Evolutionary conservation across 1,284 basidiomycete species (phyloP).

Genomic region (Sparassis latifolia): DNA sequence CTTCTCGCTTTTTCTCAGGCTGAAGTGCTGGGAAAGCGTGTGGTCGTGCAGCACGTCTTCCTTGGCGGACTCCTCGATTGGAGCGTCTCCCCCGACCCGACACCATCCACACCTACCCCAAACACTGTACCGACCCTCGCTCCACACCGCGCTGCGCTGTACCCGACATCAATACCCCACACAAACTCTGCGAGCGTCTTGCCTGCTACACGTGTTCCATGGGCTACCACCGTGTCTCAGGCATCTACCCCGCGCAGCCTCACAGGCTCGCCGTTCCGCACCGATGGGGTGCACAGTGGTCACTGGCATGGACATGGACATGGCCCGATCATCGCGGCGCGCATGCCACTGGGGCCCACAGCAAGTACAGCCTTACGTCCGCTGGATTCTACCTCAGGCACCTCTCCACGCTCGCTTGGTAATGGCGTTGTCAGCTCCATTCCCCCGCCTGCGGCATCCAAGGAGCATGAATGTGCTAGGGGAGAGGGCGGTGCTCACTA

Average conservation of each 20-base stretch:
- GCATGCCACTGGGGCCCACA: constrained; percentile 19
- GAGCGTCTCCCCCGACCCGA: constrained; percentile 27
- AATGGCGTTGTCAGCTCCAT: too few species aligned
- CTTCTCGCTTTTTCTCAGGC: constrained; percentile 37
- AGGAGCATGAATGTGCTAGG: too few species aligned
- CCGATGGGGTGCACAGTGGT: too few species aligned
- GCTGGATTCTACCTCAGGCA: background rate
- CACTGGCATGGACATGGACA: too few species aligned
- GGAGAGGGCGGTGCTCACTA: too few species aligned
- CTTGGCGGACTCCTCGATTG: constrained; percentile 78
- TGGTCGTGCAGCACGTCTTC: constrained; percentile 93
- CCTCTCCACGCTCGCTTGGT: too few species aligned
- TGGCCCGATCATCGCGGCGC: constrained; percentile 3
- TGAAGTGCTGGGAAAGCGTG: constrained; percentile 93
- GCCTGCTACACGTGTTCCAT: too few species aligned
- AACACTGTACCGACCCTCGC: background rate
- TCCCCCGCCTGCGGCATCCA: too few species aligned
- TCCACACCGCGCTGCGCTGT: background rate
- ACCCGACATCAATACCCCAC: background rate
- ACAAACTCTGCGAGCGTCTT: too few species aligned
- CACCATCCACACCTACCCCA: constrained; percentile 1
- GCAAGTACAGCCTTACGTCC: constrained; percentile 17
- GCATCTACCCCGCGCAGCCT: too few species aligned
- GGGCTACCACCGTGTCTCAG: too few species aligned
- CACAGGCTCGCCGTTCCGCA: too few species aligned